Conservation (phyloP, 306 rosid genomes). For the Medicago arabica region DNA sequence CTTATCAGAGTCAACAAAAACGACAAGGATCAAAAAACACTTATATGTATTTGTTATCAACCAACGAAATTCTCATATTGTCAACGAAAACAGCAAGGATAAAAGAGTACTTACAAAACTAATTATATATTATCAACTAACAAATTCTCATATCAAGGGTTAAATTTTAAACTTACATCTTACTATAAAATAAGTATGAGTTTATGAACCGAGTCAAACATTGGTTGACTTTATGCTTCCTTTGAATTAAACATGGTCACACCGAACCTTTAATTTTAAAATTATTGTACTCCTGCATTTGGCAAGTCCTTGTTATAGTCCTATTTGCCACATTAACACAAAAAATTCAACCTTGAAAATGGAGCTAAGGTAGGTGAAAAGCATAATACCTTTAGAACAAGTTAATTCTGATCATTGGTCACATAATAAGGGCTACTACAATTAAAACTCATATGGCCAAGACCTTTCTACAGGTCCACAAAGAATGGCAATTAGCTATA, state of each 20-base stretch:
- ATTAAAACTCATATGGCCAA: slow-evolving; percentile 33
- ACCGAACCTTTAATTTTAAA: not conserved
- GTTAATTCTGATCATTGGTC: slow-evolving; percentile 33
- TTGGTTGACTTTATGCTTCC: not conserved
- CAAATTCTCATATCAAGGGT: not conserved
- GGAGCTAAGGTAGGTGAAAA: slow-evolving; percentile 34
- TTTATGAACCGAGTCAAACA: not conserved
- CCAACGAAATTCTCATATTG: no score
- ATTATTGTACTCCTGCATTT: not conserved
- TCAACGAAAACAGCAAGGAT: not conserved
- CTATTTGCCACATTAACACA: not conserved
- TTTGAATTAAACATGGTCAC: not conserved
- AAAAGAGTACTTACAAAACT: not conserved
- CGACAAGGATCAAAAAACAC: no score
- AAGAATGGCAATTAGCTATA: slow-evolving; percentile 36
- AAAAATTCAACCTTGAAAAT: slow-evolving; percentile 25
- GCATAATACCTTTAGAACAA: slow-evolving; percentile 32
- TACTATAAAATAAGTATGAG: no score
- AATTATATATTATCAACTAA: not conserved
- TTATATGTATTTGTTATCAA: no score
- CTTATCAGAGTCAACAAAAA: not conserved
- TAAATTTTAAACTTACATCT: no score
- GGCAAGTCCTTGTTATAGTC: slow-evolving; percentile 11
- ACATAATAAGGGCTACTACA: slow-evolving; percentile 4
- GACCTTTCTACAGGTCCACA: slow-evolving; percentile 35